phyloP scores from a whole-genome alignment of 169 alveolate genomes.

The Cryptosporidium tyzzeri region DNA sequence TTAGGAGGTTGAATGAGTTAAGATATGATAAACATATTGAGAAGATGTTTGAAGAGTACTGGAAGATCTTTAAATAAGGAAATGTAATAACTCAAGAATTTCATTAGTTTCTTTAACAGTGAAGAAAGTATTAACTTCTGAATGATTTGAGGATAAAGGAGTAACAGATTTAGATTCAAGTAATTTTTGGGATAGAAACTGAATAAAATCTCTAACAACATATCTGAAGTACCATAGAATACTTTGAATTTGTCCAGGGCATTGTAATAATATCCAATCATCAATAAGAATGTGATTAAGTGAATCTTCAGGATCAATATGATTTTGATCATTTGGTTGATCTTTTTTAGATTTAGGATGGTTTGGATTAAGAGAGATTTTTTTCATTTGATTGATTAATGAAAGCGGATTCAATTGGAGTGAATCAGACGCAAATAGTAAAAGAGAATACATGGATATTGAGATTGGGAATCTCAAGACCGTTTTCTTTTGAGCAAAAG shows the following conservation, averaged over 20 bases:
- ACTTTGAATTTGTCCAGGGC: conserved; percentile 72
- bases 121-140: not conserved
- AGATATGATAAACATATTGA: not conserved
- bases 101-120: conserved; percentile 1
- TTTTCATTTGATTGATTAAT: conserved; percentile 31
- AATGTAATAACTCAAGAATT: conserved; percentile 5
- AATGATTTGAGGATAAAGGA: too few species aligned
- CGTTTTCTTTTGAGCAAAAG: conserved; percentile 36
- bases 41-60: not conserved
- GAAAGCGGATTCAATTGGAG: conserved; percentile 48
- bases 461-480: conserved; percentile 54
- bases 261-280: conserved; percentile 41
- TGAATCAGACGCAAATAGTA: conserved; percentile 41
- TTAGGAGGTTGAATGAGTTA: conserved; percentile 1
- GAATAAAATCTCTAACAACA: conserved; percentile 39
- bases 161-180: not conserved
- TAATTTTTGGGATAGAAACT: conserved; percentile 21
- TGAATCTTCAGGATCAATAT: not conserved
- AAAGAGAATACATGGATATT: conserved; percentile 38
- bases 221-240: conserved; percentile 68
- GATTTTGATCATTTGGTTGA: not conserved
- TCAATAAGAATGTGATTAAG: conserved; percentile 41
- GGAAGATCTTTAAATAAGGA: conserved; percentile 1
- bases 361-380: not conserved
- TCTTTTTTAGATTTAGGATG: not conserved